Base-by-base conservation (phyloP, 2,329 filamentous ascomycete species). In the Gyromitra esculenta region DNA sequence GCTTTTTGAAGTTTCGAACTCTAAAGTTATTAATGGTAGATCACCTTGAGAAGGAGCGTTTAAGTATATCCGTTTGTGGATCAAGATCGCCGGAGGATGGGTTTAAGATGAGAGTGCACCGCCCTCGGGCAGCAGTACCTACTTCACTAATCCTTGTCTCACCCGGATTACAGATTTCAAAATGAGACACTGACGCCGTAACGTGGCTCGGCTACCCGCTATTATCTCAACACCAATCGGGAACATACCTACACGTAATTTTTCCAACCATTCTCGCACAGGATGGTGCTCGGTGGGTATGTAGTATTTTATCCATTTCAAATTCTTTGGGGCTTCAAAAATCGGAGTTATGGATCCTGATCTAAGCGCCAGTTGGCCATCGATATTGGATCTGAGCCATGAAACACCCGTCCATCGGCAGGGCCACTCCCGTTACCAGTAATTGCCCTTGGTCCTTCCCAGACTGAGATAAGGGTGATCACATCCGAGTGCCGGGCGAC, bases 101-200 rank as follows among this genome's bases (percentile, higher is more conserved):
- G n/a, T 25, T 56, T 67, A 15, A 68, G 59, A 68, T 68, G 31
- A 59, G 25, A 59, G 52, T 59, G 52, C 65, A 68, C 39, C 41
- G 65, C 65, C 21, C 39, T 54, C 8, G 54, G 43, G 43, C 11
- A 13, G 43, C 15, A 18, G 39, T 18, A 45, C 18, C 18, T 21
- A 21, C 50, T 39, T 25, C 18, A 5, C n/a, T 11, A 37, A 68
- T 48, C 65, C 52, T 37, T 57, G 52, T 15, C n/a, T 21, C 41
- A 25, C 13, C 37, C 39, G 52, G 65, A 48, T 68, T 39, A n/a
- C 13, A 45, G 39, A n/a, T 15, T 45, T 21, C 52, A 31, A 31
- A 31, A 43, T 45, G 59, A 39, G 52, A 18, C 18, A 68, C 37
- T 35, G 50, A 50, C 25, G 13, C 21, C 35, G 9, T 35, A 18